Base-by-base conservation (phyloP, 768 basidiomycete genomes). In the Cystofilobasidium macerans region DNA sequence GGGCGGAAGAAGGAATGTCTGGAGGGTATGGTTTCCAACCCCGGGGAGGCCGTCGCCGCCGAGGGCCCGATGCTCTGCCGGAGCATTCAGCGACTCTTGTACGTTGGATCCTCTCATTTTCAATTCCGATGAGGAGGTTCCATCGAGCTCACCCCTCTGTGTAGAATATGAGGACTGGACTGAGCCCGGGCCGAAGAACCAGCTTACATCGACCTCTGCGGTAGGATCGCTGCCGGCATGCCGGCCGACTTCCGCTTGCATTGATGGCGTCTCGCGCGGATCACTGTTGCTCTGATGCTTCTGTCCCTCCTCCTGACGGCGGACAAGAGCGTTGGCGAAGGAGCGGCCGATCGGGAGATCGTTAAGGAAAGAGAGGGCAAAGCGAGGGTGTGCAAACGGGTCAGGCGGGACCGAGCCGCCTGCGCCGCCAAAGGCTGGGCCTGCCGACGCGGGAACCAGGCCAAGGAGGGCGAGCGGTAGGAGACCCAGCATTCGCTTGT, bases 331-430 rank as follows among this genome's bases (percentile, higher is more conserved):
- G 22, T 36, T 22, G 35, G 65, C 65, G 24, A 28, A 26, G 9
- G 53, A 54, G 28, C 14, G 13, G 32, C 53, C 51, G 60, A 67
- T 57, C 24, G 65, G 59, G 18, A 57, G 60, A 28, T 67, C 60
- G 60, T 67, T 67, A 33, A 67, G 51, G 53, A 67, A 67, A n/a
- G 30, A 20, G 51, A 67, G 65, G 8, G 36, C 26, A 36, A 43
- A 61, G 20, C 60, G 60, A 1, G 65, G 65, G 35, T 62, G 58
- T 0, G 65, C 60, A 32, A 61, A 62, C 16, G 65, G 65, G 22
- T 67, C 65, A 3, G 40, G 59, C 20, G 60, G 65, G 53, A 33
- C 57, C 1, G 51, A 62, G 30, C 33, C n/a, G 13, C 18, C 57
- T 24, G 57, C 28, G 11, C n/a, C n/a, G n/a, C n/a, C n/a, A n/a